Base-by-base conservation (phyloP, 768 basidiomycete species). In the Amanita fuliginea region DNA sequence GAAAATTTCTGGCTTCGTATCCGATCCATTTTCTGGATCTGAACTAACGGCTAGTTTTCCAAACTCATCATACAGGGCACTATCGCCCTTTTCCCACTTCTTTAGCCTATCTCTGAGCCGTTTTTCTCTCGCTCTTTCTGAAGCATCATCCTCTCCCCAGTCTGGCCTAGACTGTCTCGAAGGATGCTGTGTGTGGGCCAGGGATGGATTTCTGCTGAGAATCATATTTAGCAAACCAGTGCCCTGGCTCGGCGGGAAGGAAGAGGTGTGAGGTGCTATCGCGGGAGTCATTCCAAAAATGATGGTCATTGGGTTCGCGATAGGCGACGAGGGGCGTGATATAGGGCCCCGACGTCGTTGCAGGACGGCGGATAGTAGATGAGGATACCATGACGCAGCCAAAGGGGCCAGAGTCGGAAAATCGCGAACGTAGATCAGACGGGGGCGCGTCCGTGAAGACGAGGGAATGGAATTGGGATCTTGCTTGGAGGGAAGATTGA, bases 281-380 rank as follows among this genome's bases (percentile, higher is more conserved):
- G 86, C 68, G 22, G 92, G 90, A 0, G 85, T 82, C 58, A 89
- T 80, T n/a, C 91, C 90, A 57, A 95, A 86, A 14, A 96, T 72
- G 42, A 96, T 89, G 6, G 83, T 78, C 56, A 83, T 86, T 2
- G 91, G 88, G 59, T 79, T 79, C 32, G 64, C 55, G 10, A 81
- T 74, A 1, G 80, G 74, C n/a, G 79, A 76, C 4, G 77, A 71
- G 9, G 80, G 72, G 24, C 78, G 70, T 0, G 79, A 65, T 6
- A 83, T 66, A 3, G 81, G 71, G 2, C 84, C 81, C 54, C 78
- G 74, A 28, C 92, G 77, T 33, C 89, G 76, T 49, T 81, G 71
- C 37, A 82, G 78, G n/a, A 94, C 86, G 10, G 88, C 83, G 24
- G 78, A 72, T 11, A 92, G 71, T 21, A 97, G 73, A 34, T 82